Conservation (phyloP, 1,284 basidiomycete species). For the Irpex sp. region DNA sequence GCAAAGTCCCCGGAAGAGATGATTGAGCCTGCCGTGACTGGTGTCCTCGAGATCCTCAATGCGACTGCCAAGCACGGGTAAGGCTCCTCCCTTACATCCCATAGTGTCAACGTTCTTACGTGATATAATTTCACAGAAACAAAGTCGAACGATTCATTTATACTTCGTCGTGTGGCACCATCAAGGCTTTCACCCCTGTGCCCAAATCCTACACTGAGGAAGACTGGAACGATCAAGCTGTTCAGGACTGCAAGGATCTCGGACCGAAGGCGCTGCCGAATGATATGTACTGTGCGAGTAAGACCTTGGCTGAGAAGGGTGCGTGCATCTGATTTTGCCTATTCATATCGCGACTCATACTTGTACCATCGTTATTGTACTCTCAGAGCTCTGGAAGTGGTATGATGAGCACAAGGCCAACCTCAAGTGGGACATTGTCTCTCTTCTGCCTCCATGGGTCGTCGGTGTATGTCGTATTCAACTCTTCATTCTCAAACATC, state of each 20-base stretch:
- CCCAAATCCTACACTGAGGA: slow-evolving; percentile 32
- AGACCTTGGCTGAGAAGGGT: slow-evolving; percentile 69
- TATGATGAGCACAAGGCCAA: slow-evolving; percentile 47
- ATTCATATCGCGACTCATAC: too few relatives aligned
- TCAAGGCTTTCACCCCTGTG: slow-evolving; percentile 29
- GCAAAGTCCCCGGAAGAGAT: slow-evolving; percentile 33
- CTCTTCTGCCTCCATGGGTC: slow-evolving; percentile 56
- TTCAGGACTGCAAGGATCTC: slow-evolving; percentile 47
- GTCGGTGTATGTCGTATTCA: slow-evolving; percentile 17
- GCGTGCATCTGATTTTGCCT: slow-evolving; percentile 8
- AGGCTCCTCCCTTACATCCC: not conserved
- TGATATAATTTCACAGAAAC: not conserved
- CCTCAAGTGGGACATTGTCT: slow-evolving; percentile 49
- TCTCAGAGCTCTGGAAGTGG: slow-evolving; percentile 33
- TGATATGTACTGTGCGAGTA: slow-evolving; percentile 56
- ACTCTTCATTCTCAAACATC: not conserved
- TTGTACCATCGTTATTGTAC: not conserved
- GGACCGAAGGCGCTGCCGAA: slow-evolving; percentile 41
- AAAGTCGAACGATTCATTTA: slow-evolving; percentile 64
- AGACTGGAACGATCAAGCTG: slow-evolving; percentile 66
- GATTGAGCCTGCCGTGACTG: slow-evolving; percentile 28
- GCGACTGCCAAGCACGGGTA: slow-evolving; percentile 25
- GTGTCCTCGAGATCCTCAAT: slow-evolving; percentile 25
- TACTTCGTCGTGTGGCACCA: slow-evolving; percentile 53
- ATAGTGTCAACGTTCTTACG: too few relatives aligned